Evolutionary conservation across 2,329 filamentous ascomycete species (phyloP).

Genomic region (Trichoderma simmonsii): DNA sequence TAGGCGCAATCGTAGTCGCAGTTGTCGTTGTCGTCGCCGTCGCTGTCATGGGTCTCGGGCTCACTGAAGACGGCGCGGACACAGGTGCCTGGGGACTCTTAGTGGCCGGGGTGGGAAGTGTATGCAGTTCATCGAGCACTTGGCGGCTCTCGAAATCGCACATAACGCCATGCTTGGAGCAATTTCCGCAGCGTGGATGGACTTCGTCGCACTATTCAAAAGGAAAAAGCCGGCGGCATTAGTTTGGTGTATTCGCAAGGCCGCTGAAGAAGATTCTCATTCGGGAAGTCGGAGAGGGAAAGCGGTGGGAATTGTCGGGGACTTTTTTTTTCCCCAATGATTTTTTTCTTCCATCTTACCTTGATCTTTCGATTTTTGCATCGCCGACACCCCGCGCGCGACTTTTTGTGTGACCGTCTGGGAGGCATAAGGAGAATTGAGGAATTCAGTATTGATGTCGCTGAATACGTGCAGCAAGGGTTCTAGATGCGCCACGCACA

Average conservation of each 20-base stretch:
- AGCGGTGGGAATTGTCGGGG: not conserved
- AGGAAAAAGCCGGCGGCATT: not conserved
- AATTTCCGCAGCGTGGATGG: slow-evolving; percentile 64
- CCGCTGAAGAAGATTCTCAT: not conserved
- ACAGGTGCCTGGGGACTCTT: slow-evolving; percentile 18
- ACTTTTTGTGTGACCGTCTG: slow-evolving; percentile 67
- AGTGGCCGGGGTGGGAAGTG: slow-evolving; percentile 35
- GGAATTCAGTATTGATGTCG: slow-evolving; percentile 25
- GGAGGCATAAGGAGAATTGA: slow-evolving; percentile 52
- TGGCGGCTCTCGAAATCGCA: slow-evolving; percentile 62
- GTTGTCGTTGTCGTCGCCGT: slow-evolving; percentile 24
- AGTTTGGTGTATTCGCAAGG: not conserved
- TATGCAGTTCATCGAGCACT: slow-evolving; percentile 43
- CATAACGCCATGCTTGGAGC: slow-evolving; percentile 61
- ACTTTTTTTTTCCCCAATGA: not conserved
- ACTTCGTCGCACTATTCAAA: slow-evolving; percentile 59
- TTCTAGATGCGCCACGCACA: slow-evolving; percentile 26
- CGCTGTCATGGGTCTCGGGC: slow-evolving; percentile 23
- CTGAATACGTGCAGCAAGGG: slow-evolving; percentile 26
- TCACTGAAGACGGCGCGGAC: slow-evolving; percentile 14
- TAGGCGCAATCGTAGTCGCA: slow-evolving; percentile 17
- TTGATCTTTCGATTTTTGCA: slow-evolving; percentile 70
- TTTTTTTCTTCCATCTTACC: slow-evolving; percentile 38
- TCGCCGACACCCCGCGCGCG: slow-evolving; percentile 61
- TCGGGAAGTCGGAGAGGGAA: not conserved